Evolutionary conservation across 2,329 filamentous ascomycete genomes (phyloP), one percentile per base, ranked within the genome.

Genomic region (Exophiala calicioides): DNA sequence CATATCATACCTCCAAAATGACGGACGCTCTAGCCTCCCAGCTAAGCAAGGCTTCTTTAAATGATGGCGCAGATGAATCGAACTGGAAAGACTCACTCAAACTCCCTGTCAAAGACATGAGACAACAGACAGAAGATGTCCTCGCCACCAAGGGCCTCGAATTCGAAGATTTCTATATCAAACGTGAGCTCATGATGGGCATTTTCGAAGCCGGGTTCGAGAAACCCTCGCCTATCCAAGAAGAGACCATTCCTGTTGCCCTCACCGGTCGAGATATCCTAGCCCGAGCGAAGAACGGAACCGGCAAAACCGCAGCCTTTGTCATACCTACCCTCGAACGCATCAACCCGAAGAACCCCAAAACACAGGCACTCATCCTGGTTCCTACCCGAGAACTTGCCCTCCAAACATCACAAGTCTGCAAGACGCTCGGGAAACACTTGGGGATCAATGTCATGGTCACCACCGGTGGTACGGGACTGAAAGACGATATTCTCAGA

Each of bases 191-290:
- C 52, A 82, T 98, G 74, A 98, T 97, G 91, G 93, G 93, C 54
- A 97, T 98, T 58, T 98, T 97, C 69, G 93, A 98, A 75, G 93
- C 93, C 59, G 93, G 93, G 55, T 98, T 96, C 69, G 93, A 98
- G 69, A 96, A 95, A 73, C 93, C 93, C 12, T 98, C 93, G 47
- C 93, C 93, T 8, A 98, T 98, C 62, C 93, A 98, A 81, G 93
- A 98, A 84, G 93, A 97, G 74, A 90, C 93, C 44, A 96, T 98
- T 63, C 93, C 93, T 36, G 91, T 98, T 58, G 93, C 93, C 39
- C 79, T 98, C 47, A 95, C 91, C 36, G 93, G 93, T 46, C 83
- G 91, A 71, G 93, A 98, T 66, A 90, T 98, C 62, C 80, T 98
- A 56, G 93, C 93, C 50, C 83, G 93, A 70, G 93, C 93, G 58